phyloP scores from a whole-genome alignment of 805 yeast species.

The Metschnikowia shivogae region DNA sequence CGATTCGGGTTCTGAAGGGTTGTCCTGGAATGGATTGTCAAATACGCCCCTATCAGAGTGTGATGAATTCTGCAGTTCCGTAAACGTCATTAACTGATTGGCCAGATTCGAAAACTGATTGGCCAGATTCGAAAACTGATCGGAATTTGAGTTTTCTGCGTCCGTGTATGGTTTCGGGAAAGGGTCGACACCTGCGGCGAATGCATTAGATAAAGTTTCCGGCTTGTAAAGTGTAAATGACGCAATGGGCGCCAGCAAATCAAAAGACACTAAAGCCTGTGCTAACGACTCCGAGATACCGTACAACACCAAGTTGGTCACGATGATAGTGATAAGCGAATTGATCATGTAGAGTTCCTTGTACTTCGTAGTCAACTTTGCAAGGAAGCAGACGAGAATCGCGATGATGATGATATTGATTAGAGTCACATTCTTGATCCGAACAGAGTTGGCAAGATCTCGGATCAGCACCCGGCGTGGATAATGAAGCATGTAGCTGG shows the following conservation, averaged over 20 bases:
- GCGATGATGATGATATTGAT: constrained; percentile 52
- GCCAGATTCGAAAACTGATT: too few species aligned
- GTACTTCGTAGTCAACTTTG: constrained; percentile 54
- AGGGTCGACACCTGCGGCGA: neutral
- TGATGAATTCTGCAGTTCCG: too few species aligned
- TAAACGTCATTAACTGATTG: too few species aligned
- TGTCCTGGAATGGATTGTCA: neutral
- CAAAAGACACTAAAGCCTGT: constrained; percentile 52
- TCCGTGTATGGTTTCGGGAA: neutral
- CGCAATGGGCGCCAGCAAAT: constrained; percentile 7
- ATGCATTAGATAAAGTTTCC: neutral
- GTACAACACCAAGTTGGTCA: constrained; percentile 73
- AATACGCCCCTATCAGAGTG: neutral
- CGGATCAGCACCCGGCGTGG: neutral
- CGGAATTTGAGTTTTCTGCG: neutral
- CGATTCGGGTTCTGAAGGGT: neutral
- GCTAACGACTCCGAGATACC: constrained; percentile 93
- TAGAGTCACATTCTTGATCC: constrained; percentile 49
- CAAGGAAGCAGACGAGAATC: constrained; percentile 46
- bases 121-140: too few species aligned
- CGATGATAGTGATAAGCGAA: constrained; percentile 72
- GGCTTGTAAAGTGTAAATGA: constrained; percentile 3
- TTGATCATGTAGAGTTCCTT: constrained; percentile 57
- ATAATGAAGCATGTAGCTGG: neutral
- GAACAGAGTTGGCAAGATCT: constrained; percentile 26